phyloP scores from a whole-genome alignment of 2,329 filamentous ascomycete species.

The Alternaria metachromatica region DNA sequence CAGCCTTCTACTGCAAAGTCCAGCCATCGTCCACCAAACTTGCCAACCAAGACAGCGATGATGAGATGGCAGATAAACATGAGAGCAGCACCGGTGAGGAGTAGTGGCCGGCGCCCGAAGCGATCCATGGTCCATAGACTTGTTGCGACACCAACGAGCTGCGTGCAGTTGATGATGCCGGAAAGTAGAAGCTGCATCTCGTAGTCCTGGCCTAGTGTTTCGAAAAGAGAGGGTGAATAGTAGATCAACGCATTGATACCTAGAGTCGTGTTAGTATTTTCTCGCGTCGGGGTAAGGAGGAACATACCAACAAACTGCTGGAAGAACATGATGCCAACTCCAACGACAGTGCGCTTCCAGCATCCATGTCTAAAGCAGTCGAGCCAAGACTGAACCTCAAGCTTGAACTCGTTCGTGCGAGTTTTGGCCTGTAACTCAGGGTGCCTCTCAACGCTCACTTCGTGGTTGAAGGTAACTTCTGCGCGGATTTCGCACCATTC shows the following conservation, averaged over 20 bases:
- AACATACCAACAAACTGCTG: conserved; percentile 50
- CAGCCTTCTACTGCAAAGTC: conserved; percentile 61
- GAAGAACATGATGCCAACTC: conserved; percentile 53
- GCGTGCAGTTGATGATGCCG: conserved; percentile 64
- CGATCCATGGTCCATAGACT: conserved; percentile 55
- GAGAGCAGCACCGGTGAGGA: conserved; percentile 53
- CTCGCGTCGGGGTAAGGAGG: neutral
- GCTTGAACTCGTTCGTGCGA: conserved; percentile 46
- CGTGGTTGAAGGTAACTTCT: conserved; percentile 61
- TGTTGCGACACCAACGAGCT: conserved; percentile 52
- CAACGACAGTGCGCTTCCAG: conserved; percentile 53
- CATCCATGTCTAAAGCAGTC: conserved; percentile 57
- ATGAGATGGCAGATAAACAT: conserved; percentile 61
- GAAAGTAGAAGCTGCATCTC: conserved; percentile 66
- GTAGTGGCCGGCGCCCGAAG: conserved; percentile 50
- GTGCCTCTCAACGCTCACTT: conserved; percentile 50
- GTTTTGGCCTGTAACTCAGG: conserved; percentile 41
- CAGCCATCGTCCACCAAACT: conserved; percentile 60
- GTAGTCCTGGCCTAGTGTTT: conserved; percentile 64
- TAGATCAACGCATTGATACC: conserved; percentile 57
- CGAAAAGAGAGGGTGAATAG: conserved; percentile 68
- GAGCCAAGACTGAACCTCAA: conserved; percentile 56
- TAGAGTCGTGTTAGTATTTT: neutral
- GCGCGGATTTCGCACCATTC: conserved; percentile 62
- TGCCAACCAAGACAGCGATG: conserved; percentile 62